These are phyloP conservation scores for Colletotrichum magnum DNA, from an alignment of 2,329 filamentous ascomycete genomes.

Conservation along the genomic window DNA sequence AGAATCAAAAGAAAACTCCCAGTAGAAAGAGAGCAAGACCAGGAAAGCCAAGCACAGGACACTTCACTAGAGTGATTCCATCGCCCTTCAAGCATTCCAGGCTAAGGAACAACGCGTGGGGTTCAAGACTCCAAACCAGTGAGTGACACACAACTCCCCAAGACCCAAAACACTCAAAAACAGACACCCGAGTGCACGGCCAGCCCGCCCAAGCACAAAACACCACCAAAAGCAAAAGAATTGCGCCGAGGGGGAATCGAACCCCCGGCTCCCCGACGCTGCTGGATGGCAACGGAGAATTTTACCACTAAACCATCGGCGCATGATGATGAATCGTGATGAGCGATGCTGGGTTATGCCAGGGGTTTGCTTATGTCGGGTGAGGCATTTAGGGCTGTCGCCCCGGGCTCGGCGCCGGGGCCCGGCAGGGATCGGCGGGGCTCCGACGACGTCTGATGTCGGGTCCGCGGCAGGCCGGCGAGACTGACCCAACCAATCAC, in stretches of 20 bases:
- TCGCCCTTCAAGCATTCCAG: not conserved
- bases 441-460: not conserved
- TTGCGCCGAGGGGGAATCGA: constrained; percentile 39
- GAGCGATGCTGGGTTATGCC: fast-evolving
- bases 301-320: constrained; percentile 41
- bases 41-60: not conserved
- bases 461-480: too few species aligned
- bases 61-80: not conserved
- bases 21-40: too few species aligned
- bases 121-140: not conserved
- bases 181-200: fast-evolving
- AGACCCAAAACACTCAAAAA: not conserved
- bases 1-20: too few species aligned
- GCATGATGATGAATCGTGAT: not conserved
- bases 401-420: not conserved
- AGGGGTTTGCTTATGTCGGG: not conserved
- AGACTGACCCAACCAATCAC: too few species aligned
- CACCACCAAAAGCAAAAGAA: not conserved
- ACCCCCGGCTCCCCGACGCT: constrained; percentile 39
- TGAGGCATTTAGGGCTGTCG: constrained; percentile 4
- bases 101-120: not conserved
- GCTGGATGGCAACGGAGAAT: constrained; percentile 39
- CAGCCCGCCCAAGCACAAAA: too few species aligned
- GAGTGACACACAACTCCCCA: not conserved
- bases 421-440: not conserved